These are phyloP conservation scores for Stenogyne calaminthoides DNA, from an alignment of 305 asterid species.

Conservation along the genomic window DNA sequence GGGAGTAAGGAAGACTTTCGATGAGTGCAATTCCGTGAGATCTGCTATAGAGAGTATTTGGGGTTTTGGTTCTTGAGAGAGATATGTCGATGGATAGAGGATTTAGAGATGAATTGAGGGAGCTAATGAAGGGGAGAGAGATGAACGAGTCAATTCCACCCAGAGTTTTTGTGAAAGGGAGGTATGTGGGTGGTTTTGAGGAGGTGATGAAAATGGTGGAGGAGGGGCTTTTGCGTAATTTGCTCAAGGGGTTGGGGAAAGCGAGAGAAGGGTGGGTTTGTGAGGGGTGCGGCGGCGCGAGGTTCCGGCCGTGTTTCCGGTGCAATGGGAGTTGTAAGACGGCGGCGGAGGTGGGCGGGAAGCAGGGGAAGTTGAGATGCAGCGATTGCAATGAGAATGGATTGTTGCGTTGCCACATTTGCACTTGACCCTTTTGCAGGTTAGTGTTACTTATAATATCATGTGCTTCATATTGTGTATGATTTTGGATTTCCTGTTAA, in stretches of 20 bases:
- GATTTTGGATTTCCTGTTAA: neutral
- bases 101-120: conserved; percentile 66
- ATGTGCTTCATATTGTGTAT: neutral
- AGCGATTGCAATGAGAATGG: conserved; percentile 87
- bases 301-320: conserved; percentile 80
- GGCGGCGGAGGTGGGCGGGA: conserved; percentile 33
- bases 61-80: conserved; percentile 62
- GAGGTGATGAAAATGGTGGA: conserved; percentile 67
- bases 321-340: conserved; percentile 86
- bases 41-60: conserved; percentile 57
- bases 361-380: conserved; percentile 53
- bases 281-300: conserved; percentile 80
- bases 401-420: conserved; percentile 71
- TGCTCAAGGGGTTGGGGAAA: conserved; percentile 65
- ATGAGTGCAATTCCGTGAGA: conserved; percentile 78
- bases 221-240: conserved; percentile 53
- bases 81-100: conserved; percentile 89
- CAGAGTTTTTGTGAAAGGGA: conserved; percentile 69
- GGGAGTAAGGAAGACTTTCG: conserved; percentile 90
- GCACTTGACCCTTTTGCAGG: conserved; percentile 46
- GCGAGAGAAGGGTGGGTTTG: conserved; percentile 56
- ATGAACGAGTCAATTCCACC: conserved; percentile 56
- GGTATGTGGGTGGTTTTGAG: conserved; percentile 79
- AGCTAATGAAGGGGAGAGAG: conserved; percentile 55
- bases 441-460: neutral